Conservation (phyloP, 345 rosid species). For the Garcia nutans region DNA sequence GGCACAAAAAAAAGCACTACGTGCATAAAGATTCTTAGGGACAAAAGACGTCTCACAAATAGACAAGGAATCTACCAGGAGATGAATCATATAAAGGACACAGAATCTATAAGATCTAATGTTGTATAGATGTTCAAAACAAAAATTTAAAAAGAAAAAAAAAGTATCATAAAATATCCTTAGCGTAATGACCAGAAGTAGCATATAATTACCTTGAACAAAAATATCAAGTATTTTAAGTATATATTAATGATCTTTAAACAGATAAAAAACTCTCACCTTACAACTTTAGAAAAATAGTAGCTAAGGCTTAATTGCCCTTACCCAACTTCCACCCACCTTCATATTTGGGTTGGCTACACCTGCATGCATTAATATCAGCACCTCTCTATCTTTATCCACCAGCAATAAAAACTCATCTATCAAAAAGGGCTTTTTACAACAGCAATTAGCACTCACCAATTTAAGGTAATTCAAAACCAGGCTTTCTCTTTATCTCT, state of each 20-base stretch:
- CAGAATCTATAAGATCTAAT: neutral
- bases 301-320: slow-evolving; percentile 41
- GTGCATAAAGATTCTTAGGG: neutral
- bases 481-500: neutral
- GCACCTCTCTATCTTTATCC: slow-evolving; percentile 36
- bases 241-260: slow-evolving; percentile 18
- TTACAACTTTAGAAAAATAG: slow-evolving; percentile 17
- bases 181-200: neutral
- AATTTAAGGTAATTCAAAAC: slow-evolving; percentile 2
- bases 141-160: no score
- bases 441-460: slow-evolving; percentile 13
- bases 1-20: neutral
- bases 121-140: neutral
- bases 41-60: neutral
- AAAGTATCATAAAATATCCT: neutral
- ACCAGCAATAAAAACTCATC: slow-evolving; percentile 25
- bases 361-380: slow-evolving; percentile 45
- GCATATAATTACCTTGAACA: neutral
- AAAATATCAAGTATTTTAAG: neutral
- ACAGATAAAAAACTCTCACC: slow-evolving; percentile 11
- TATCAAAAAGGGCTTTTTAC: slow-evolving; percentile 14
- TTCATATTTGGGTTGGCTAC: slow-evolving; percentile 33
- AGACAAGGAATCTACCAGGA: neutral
- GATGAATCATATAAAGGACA: neutral
- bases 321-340: slow-evolving; percentile 47